A percentile compares a stretch with the other conserved stretches of the same genome.
Conservation (phyloP, 495 filamentous ascomycete species). For the Penicillium maclennaniae region DNA sequence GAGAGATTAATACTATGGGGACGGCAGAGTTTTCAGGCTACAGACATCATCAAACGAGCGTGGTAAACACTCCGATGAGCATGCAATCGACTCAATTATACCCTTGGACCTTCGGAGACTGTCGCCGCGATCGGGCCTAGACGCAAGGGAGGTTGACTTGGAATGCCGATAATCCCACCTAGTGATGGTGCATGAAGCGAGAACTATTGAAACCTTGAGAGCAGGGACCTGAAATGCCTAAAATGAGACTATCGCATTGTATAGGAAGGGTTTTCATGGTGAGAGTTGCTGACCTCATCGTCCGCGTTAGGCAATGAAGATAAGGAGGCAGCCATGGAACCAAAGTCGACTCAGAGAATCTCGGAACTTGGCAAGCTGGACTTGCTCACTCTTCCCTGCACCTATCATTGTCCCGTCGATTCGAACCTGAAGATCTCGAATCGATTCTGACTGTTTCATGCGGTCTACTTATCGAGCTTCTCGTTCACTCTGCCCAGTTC, state of each 20-base stretch:
- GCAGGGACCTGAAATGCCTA: not conserved
- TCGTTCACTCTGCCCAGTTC: constrained; percentile 2
- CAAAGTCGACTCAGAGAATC: not conserved
- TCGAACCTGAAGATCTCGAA: not conserved
- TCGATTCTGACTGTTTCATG: not conserved
- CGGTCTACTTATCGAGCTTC: not conserved
- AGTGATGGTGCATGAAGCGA: not conserved
- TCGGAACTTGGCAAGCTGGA: too few species aligned
- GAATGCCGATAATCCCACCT: not conserved
- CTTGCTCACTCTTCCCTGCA: not conserved
- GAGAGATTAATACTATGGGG: too few species aligned
- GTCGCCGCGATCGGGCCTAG: too few species aligned
- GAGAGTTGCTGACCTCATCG: constrained; percentile 15
- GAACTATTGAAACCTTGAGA: not conserved
- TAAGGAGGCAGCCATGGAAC: not conserved
- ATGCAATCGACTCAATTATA: not conserved
- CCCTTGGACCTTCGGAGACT: not conserved
- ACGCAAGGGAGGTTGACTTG: not conserved
- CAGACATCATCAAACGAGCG: not conserved
- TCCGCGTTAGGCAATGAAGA: constrained; percentile 11
- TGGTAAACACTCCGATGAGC: not conserved
- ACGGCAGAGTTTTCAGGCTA: too few species aligned
- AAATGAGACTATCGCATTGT: not conserved
- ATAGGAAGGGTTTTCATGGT: not conserved
- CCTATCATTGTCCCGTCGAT: too few species aligned